phyloP scores from a whole-genome alignment of 352 stramenopile species.

The Phytophthora megakarya region DNA sequence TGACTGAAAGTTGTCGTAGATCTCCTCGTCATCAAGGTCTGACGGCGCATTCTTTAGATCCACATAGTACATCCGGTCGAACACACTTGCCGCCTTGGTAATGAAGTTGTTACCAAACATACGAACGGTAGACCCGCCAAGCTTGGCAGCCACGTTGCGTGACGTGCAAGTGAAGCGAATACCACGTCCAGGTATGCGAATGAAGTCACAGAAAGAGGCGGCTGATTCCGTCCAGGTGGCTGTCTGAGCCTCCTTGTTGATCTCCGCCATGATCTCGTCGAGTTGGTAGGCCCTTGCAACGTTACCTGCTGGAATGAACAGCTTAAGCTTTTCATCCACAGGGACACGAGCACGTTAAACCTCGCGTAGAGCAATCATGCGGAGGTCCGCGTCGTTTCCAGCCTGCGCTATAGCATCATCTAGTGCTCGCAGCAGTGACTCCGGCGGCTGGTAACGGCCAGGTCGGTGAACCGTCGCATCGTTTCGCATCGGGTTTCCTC shows the following conservation, averaged over 20 bases:
- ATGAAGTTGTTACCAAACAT: slow-evolving; percentile 5
- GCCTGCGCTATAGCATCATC: background rate
- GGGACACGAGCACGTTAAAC: background rate
- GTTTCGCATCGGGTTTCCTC: too few species aligned
- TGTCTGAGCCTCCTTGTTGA: too few species aligned
- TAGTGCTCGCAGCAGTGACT: background rate
- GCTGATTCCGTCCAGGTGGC: background rate
- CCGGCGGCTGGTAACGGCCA: background rate
- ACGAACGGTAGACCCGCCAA: background rate
- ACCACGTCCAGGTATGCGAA: slow-evolving; percentile 1
- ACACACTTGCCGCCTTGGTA: slow-evolving; percentile 6
- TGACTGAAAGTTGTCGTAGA: slow-evolving; percentile 12
- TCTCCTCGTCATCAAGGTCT: background rate
- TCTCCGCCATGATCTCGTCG: too few species aligned
- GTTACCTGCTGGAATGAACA: too few species aligned
- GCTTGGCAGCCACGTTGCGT: slow-evolving; percentile 1
- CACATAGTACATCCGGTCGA: slow-evolving; percentile 15
- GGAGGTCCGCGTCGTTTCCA: background rate
- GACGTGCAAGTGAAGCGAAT: slow-evolving; percentile 12
- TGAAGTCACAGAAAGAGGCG: background rate
- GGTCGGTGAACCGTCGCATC: too few species aligned
- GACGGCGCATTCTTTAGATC: slow-evolving; percentile 1
- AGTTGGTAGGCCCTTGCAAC: too few species aligned
- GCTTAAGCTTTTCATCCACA: too few species aligned
- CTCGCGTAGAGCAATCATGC: background rate